Evolutionary conservation across 257 asterid genomes (phyloP).

Genomic region (Verbena officinalis): DNA sequence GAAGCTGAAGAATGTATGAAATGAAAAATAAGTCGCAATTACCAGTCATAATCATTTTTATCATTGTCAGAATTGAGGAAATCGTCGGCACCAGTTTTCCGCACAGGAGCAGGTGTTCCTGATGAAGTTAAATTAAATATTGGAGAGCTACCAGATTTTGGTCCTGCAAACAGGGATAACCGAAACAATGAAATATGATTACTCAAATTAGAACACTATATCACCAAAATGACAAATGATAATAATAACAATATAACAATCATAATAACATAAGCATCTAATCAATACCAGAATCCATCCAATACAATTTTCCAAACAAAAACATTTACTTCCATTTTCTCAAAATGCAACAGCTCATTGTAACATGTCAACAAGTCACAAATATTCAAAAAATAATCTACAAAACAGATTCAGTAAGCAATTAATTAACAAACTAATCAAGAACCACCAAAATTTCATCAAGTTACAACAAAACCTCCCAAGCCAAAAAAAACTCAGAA

Average conservation of each 20-base stretch:
- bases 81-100: slow-evolving; percentile 88
- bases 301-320: slow-evolving; percentile 21
- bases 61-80: slow-evolving; percentile 94
- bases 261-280: slow-evolving; percentile 16
- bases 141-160: slow-evolving; percentile 60
- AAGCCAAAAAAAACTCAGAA: slow-evolving; percentile 1
- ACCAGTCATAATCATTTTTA: slow-evolving; percentile 99
- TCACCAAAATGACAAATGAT: neutral
- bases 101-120: slow-evolving; percentile 52
- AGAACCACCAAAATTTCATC: slow-evolving; percentile 29
- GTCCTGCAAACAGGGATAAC: slow-evolving; percentile 54
- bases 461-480: slow-evolving; percentile 16
- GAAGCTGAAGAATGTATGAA: slow-evolving; percentile 25
- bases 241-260: neutral
- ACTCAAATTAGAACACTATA: slow-evolving; percentile 12
- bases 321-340: slow-evolving; percentile 21
- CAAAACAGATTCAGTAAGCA: slow-evolving; percentile 35
- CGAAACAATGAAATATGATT: neutral
- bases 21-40: slow-evolving; percentile 27
- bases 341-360: slow-evolving; percentile 27
- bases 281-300: slow-evolving; percentile 17
- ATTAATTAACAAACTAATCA: slow-evolving; percentile 28
- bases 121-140: slow-evolving; percentile 62
- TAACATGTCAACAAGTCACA: slow-evolving; percentile 25
- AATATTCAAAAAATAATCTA: slow-evolving; percentile 31